Base-by-base conservation (phyloP, 2,329 filamentous ascomycete genomes). In the Colletotrichum echinochloae region DNA sequence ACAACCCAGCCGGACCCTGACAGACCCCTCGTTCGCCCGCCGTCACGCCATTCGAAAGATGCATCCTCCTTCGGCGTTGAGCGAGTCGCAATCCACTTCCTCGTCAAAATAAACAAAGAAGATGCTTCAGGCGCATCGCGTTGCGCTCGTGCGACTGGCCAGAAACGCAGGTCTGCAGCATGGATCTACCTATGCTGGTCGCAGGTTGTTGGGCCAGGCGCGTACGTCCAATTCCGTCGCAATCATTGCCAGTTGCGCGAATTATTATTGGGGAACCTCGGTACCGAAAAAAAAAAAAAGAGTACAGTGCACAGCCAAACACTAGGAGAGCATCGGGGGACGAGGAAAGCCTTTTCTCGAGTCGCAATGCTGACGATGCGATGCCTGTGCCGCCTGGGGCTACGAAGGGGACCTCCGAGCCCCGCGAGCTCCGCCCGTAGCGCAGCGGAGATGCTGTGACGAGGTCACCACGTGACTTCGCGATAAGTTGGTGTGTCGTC, bases 111-210 rank as follows among this genome's bases (percentile, higher is more conserved):
- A 71, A 71, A 71, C 65, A 71, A 69, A 60, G 28, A 18, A 35
- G 41, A 49, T 49, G 67, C 64, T 70, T 67, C 49, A 55, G 49
- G 67, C 67, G 65, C 69, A 68, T 71, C 59, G 69, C 60, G 65
- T 64, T 72, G 62, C 57, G 54, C 63, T 48, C 41, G 57, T 71
- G 59, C 57, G 71, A 72, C 71, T 71, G 71, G 71, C 64, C 55
- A 65, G 63, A 41, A 66, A 48, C 51, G 39, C 41, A 39, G 60
- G 63, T 49, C 63, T 61, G 60, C 48, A 68, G 44, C 52, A 64
- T 57, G 41, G 69, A 56, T 52, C 37, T 49, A 26, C 48, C 46
- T 44, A 46, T 62, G 59, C 48, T 30, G 69, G 69, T 65, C 65
- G 56, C 69, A 60, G 48, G 54, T 39, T 54, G 33, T 28, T 28